phyloP scores from a whole-genome alignment of 2,329 filamentous ascomycete genomes.

The Sodiomyces alkalinus region DNA sequence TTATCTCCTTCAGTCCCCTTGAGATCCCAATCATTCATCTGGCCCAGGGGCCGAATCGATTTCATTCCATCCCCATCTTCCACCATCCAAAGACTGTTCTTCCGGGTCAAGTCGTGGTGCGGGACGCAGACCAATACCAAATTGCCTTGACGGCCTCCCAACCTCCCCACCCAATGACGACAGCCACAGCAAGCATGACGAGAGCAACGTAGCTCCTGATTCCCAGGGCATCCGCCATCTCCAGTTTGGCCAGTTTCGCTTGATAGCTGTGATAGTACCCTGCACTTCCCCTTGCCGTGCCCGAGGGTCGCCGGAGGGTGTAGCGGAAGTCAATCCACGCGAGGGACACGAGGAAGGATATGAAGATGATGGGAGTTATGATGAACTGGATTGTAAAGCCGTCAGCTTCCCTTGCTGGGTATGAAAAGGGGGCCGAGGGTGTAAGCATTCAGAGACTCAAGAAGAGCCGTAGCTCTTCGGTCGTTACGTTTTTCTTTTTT shows the following conservation, averaged over 20 bases:
- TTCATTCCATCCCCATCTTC: too few relatives aligned
- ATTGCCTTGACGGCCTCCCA: too few relatives aligned
- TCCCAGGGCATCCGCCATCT: conserved; percentile 48
- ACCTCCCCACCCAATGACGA: conserved; percentile 14
- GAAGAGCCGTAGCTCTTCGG: background rate
- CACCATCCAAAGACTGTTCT: too few relatives aligned
- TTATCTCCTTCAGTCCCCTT: too few relatives aligned
- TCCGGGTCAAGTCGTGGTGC: too few relatives aligned
- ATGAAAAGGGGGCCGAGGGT: too few relatives aligned
- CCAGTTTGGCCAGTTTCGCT: conserved; percentile 44
- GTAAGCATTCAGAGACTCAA: background rate
- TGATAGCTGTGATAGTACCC: conserved; percentile 41
- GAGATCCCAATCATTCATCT: too few relatives aligned
- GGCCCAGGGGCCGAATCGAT: too few relatives aligned
- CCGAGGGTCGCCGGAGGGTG: conserved; percentile 31
- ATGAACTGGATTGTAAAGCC: too few relatives aligned
- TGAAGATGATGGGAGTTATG: conserved; percentile 47
- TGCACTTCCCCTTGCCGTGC: conserved; percentile 3
- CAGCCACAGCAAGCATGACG: conserved; percentile 23
- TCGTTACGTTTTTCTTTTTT: too few relatives aligned
- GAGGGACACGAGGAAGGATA: conserved; percentile 50
- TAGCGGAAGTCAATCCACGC: conserved; percentile 44
- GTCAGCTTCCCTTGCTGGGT: too few relatives aligned
- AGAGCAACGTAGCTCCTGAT: conserved; percentile 39
- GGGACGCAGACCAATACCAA: too few relatives aligned